Base-by-base conservation (phyloP, 2,329 filamentous ascomycete species). In the Colletotrichum lentis region DNA sequence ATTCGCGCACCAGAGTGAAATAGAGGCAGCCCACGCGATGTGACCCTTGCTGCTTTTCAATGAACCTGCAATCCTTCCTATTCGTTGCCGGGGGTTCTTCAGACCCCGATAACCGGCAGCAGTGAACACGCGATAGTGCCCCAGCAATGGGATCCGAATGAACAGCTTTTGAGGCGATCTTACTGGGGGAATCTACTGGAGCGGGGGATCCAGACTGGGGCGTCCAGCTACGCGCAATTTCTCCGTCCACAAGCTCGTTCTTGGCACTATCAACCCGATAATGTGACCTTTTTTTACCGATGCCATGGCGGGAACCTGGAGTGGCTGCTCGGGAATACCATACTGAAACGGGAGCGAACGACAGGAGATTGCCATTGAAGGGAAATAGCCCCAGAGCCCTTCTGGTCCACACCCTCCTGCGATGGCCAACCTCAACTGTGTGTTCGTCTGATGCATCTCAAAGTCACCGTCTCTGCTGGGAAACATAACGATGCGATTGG, bases 231-330 rank as follows among this genome's bases (percentile, higher is more conserved):
- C 54, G 53, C 12, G 22, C 46, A 64, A 46, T 67, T 67, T 67
- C 64, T 67, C 64, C 61, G 60, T 67, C 47, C 61, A 67, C 18
- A 64, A 58, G 64, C 18, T 16, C 35, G 41, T 59, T 59, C 60
- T 67, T 67, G 54, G 54, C 54, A 64, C 47, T 67, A 54, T 67
- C 41, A 46, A 54, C 53, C 41, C 53, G 22, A 59, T 55, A 54
- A 59, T 59, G 54, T 67, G 61, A 59, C 54, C n/a, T 47, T 41
- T 47, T 41, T 27, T 31, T 16, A 5, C 3, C 47, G 55, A 39
- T 44, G 5, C 39, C 41, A 43, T 64, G 31, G 60, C 5, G 20
- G 54, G 5, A 64, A 59, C 39, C n/a, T 14, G 14, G 22, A 49
- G n/a, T 35, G 16, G 47, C n/a, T n/a, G n/a, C 27, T 49, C 31